A percentile compares a stretch with the other conserved stretches of the same genome.
These are phyloP conservation scores for Aspergillus olivimuriae DNA, from an alignment of 495 filamentous ascomycete species.

Conservation along the genomic window DNA sequence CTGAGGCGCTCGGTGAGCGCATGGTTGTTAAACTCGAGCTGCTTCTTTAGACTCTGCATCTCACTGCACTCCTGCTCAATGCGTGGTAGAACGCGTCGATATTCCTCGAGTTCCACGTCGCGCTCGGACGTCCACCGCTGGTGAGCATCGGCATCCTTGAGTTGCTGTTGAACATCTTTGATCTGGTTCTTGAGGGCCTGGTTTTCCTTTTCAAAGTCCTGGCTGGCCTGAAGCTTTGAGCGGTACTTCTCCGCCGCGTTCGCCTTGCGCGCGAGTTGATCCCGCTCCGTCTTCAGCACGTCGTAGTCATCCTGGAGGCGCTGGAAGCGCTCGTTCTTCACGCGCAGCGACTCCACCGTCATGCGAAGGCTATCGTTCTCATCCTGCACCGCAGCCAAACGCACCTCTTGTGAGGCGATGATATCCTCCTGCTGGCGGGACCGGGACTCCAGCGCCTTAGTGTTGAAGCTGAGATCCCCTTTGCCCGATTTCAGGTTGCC, in stretches of 20 bases:
- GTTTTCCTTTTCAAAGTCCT: conserved; percentile 67
- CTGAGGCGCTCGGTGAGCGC: conserved; percentile 48
- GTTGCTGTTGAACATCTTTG: conserved; percentile 48
- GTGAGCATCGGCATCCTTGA: conserved; percentile 47
- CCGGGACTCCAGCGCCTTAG: conserved; percentile 40
- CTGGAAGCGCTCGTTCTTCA: conserved; percentile 44
- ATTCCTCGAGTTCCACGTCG: conserved; percentile 54
- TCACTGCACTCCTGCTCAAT: conserved; percentile 59
- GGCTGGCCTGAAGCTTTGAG: conserved; percentile 67
- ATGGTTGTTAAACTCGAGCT: conserved; percentile 53
- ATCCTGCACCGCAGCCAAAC: conserved; percentile 42
- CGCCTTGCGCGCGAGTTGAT: conserved; percentile 71
- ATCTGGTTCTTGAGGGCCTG: conserved; percentile 55
- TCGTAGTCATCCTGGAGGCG: conserved; percentile 61
- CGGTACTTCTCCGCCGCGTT: conserved; percentile 70
- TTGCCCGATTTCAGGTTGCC: conserved; percentile 39
- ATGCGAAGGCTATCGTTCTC: conserved; percentile 37
- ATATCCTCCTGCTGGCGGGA: conserved; percentile 50
- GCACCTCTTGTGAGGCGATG: conserved; percentile 51
- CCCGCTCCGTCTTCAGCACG: conserved; percentile 64
- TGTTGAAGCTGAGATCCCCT: conserved; percentile 37
- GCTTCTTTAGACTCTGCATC: conserved; percentile 48
- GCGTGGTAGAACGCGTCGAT: conserved; percentile 47
- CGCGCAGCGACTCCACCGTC: conserved; percentile 34
- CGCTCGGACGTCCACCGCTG: conserved; percentile 39